Evolutionary conservation across 139 green algal genomes (phyloP).

Genomic region (Spirogloea muscicola): DNA sequence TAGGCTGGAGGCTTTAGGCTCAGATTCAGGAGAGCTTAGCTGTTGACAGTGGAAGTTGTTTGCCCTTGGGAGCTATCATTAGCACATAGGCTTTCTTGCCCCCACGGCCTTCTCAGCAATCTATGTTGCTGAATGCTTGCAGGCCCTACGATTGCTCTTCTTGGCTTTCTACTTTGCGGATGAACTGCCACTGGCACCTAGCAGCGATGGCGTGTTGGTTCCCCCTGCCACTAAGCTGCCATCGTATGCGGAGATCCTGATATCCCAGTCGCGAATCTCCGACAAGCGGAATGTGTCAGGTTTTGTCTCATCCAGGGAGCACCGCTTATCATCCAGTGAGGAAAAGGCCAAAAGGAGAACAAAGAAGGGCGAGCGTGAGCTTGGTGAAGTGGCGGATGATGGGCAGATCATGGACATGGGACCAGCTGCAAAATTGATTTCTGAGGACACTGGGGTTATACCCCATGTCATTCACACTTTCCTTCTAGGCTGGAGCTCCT

Average conservation of each 20-base stretch:
- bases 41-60: background rate
- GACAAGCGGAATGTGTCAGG: background rate
- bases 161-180: background rate
- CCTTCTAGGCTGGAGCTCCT: conserved; percentile 23
- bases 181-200: background rate
- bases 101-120: no score
- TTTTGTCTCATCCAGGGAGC: conserved; percentile 10
- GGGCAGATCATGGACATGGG: conserved; percentile 19
- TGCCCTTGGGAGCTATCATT: conserved; percentile 3
- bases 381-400: no score
- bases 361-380: conserved; percentile 24
- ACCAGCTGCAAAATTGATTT: background rate
- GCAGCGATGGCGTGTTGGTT: background rate
- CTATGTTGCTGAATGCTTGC: no score
- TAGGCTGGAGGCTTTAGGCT: background rate
- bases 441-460: background rate
- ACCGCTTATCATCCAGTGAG: conserved; percentile 1
- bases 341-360: conserved; percentile 30
- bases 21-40: conserved; percentile 1
- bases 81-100: no score
- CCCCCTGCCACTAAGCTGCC: background rate
- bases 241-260: background rate
- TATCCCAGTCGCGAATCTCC: background rate
- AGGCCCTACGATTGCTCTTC: no score
- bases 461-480: conserved; percentile 29